Evolutionary conservation across 257 asterid species (phyloP), one percentile per base, ranked within the genome.

Genomic region (Striga asiatica): DNA sequence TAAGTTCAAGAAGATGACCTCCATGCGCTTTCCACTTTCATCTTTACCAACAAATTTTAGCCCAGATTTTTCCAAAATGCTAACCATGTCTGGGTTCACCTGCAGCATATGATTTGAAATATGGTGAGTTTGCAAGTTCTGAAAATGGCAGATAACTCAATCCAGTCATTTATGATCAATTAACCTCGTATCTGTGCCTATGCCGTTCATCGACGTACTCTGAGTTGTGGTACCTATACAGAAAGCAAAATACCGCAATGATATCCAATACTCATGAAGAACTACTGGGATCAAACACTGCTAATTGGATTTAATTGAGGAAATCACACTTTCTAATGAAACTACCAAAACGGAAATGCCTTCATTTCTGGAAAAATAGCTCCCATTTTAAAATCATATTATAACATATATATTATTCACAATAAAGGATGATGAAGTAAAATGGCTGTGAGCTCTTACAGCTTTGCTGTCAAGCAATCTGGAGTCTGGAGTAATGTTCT

Each of bases 131-230:
- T 48, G 24, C 24, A 23, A 59, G n/a, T 34, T 42, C 2, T n/a
- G n/a, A 34, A 54, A 67, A 64, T 12, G 50, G 45, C 2, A 24
- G 32, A 38, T 17, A 51, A 62, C 10, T 53, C 57, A 28, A 57
- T 28, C 39, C 21, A 38, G 4, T n/a, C 49, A 13, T 62, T 62
- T 32, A 41, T 27, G 34, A 58, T 47, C 50, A 35, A 60, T 65
- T 61, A 60, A 89, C 97, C 97, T 89, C 97, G 13, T 89, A 85
- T 83, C 95, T 81, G 74, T 89, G 97, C 45, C 97, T 79, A 67
- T 89, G 97, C 7, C 97, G 75, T 69, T 85, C 95, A 72, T 89
- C 89, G 65, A 89, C 88, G 56, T 79, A 70, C 16, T 85, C 74
- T 12, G 85, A 65, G 66, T 66, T 79, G 29, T 71, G 85, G 71